Base-by-base conservation (phyloP, 208 protist species). In the Endotrypanum monterogeii region DNA sequence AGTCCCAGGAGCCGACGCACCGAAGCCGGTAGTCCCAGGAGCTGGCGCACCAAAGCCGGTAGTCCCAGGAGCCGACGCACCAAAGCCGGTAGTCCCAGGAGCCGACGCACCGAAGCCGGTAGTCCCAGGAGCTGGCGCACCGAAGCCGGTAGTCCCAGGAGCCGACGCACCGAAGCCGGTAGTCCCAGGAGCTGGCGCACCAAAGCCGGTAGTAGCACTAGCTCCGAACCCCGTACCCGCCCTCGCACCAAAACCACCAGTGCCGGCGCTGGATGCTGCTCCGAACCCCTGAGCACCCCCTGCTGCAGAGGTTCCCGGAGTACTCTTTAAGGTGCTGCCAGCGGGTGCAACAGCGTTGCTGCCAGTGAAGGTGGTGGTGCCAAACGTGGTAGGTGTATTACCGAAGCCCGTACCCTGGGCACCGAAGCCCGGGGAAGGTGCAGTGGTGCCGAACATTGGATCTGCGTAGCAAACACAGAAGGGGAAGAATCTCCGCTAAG, bases 101-200 rank as follows among this genome's bases (percentile, higher is more conserved):
- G 63, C 30, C 23, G 67, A 18, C 14, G 71, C 25, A 18, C 71
- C 48, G 65, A 65, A 74, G 54, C 80, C 58, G 9, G 54, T 69
- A 6, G 63, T 67, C 14, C 62, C 56, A 25, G 68, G n/a, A 16
- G 67, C 9, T 51, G 65, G 28, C 6, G 70, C 62, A 18, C 70
- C 76, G 25, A 71, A 80, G 12, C 70, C 70, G 20, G 61, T 67
- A 9, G 77, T 32, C 8, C 77, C 67, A 20, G 63, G 11, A 56
- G 69, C 23, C 9, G 66, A 4, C 0, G 79, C 54, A 60, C 82
- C 82, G 56, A 80, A 80, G 58, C 72, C 73, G 8, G 69, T 74
- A n/a, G 71, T 73, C 5, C 54, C 60, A 41, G 73, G n/a, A 30
- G 71, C 30, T 7, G 57, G 60, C 18, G 60, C 69, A 1, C 75